Base-by-base conservation (phyloP, 352 stramenopile genomes). In the Pythium sp. region DNA sequence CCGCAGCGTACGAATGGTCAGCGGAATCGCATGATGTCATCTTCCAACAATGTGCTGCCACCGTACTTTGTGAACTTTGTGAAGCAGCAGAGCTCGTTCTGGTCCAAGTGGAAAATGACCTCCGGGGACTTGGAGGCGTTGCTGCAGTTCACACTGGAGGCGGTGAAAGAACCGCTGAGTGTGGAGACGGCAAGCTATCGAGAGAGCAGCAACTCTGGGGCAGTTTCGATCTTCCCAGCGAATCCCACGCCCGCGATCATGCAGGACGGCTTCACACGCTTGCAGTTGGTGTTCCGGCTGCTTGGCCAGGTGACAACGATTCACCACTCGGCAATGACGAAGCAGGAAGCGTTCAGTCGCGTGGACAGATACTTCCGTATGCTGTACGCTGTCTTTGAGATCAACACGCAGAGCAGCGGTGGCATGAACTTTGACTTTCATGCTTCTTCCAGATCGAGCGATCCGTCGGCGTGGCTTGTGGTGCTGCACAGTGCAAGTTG, bases 11-110 rank as follows among this genome's bases (percentile, higher is more conserved):
- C 71, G 7, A 62, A 69, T 32, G 64, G 66, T 1, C 74, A 74
- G 36, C 77, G 79, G 38, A 70, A 72, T 12, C 77, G 81, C 54
- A 65, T 67, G 22, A 46, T 75, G 43, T 72, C 82, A 26, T 73
- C 76, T 0, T 91, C 86, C 8, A 81, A 71, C 22, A 93, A 92
- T 61, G 84, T 87, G 14, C 67, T 94, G 49, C 87, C 87, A 14
- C 87, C 87, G 30, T 94, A 94, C 64, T 93, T 94, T 58, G 81
- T 94, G 26, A 94, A 94, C 57, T 94, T 94, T 58, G 87, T 94
- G 53, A 94, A 93, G 53, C 87, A 93, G 61, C 87, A 93, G 69
- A 72, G 75, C 1, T 28, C 64, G 4, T 76, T 94, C 53, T 94
- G 87, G 87, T 60, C 72, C 3, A 92, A 90, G 49, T 94, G 85